A percentile compares a stretch with the other conserved stretches of the same genome.
These are phyloP conservation scores for Jasminum sambac DNA, from an alignment of 257 asterid genomes.

Conservation along the genomic window DNA sequence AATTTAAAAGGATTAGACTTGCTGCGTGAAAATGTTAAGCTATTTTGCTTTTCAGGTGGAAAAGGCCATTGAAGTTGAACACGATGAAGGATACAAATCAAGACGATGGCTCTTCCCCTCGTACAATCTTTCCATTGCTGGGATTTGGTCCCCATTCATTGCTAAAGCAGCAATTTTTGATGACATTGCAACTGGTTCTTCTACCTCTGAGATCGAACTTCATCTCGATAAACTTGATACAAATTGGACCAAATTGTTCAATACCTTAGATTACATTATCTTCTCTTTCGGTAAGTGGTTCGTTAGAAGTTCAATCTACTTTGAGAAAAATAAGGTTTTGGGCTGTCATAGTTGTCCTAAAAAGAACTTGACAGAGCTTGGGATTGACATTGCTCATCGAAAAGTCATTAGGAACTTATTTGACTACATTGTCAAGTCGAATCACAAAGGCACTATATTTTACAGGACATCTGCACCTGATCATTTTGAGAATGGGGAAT, in stretches of 20 bases:
- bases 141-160: conserved; percentile 80
- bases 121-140: conserved; percentile 61
- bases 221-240: conserved; percentile 69
- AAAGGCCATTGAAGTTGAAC: conserved; percentile 65
- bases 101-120: conserved; percentile 71
- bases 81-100: conserved; percentile 53
- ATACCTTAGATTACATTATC: conserved; percentile 52
- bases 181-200: conserved; percentile 54
- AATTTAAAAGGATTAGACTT: too few species aligned
- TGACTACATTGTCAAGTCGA: conserved; percentile 41
- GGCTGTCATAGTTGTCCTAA: conserved; percentile 74
- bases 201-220: conserved; percentile 61
- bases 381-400: conserved; percentile 53
- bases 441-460: conserved; percentile 53
- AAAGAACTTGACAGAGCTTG: conserved; percentile 58
- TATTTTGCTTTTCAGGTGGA: conserved; percentile 50
- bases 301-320: conserved; percentile 60
- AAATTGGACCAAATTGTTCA: conserved; percentile 58
- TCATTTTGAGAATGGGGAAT: conserved; percentile 74
- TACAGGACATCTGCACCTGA: conserved; percentile 62
- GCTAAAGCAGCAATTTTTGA: conserved; percentile 65
- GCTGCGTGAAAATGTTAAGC: not conserved
- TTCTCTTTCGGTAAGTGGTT: conserved; percentile 78
- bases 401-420: conserved; percentile 54
- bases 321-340: conserved; percentile 39